Evolutionary conservation across 208 protist genomes (phyloP).

Genomic region (Crithidia mellificae): DNA sequence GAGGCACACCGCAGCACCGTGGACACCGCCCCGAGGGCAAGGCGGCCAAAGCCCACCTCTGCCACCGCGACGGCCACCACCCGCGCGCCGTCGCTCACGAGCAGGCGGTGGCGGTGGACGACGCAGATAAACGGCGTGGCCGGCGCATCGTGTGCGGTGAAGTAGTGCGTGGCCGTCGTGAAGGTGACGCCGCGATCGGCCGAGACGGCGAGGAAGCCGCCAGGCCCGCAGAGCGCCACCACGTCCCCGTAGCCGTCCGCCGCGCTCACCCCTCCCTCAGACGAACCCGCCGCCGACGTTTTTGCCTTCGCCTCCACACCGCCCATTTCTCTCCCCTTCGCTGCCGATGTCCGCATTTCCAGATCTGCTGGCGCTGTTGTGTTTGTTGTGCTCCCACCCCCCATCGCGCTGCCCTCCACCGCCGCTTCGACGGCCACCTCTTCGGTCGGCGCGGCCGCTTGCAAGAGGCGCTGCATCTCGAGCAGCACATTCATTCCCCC

Average conservation of each 20-base stretch:
- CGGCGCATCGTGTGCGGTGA: not conserved
- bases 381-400: not conserved
- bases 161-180: constrained; percentile 20
- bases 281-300: too few relatives aligned
- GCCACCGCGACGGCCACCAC: constrained; percentile 16
- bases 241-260: constrained; percentile 41
- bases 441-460: constrained; percentile 10
- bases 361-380: not conserved
- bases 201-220: constrained; percentile 63
- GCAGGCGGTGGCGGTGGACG: constrained; percentile 20
- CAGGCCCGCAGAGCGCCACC: constrained; percentile 51
- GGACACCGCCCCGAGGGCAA: constrained; percentile 15
- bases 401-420: too few relatives aligned
- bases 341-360: too few relatives aligned
- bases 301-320: too few relatives aligned
- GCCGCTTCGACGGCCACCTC: too few relatives aligned
- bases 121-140: constrained; percentile 14
- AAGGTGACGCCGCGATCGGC: constrained; percentile 70
- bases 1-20: constrained; percentile 33
- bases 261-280: constrained; percentile 4
- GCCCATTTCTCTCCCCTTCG: too few relatives aligned
- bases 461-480: constrained; percentile 21
- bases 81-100: constrained; percentile 13
- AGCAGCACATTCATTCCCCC: constrained; percentile 12
- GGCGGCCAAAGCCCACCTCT: constrained; percentile 2